Base-by-base conservation (phyloP, 331 rosid species). In the Dryas integrifolia region DNA sequence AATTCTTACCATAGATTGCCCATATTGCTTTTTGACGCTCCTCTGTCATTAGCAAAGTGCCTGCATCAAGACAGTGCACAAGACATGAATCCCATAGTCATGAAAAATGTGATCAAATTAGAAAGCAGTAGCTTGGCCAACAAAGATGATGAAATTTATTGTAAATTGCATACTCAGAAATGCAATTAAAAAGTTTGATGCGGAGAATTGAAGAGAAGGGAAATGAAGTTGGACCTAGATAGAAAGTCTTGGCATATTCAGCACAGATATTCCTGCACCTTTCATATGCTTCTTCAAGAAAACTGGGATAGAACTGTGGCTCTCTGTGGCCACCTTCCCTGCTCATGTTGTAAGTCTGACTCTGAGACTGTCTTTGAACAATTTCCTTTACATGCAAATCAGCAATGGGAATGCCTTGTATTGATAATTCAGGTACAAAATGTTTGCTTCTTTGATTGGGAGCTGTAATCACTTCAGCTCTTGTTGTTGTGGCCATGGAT, bases 211-310 rank as follows among this genome's bases (percentile, higher is more conserved):
- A 24, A 38, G 1, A 62, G 7, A 16, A 73, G 45, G 48, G 57
- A 18, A 65, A 24, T 14, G 53, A 58, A 43, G 44, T 63, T 55
- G 65, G 44, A 87, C 96, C 96, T 82, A 91, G 82, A 86, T 91
- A 89, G 86, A 93, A 93, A 74, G 92, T 83, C 82, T 93, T 87
- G 80, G 96, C 98, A 82, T 89, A 93, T 79, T 91, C 98, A 0
- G 87, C 85, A 50, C 98, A 93, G 24, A 93, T 82, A 18, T 79
- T 84, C 85, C 92, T 77, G 73, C 97, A 92, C 83, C 83, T 86
- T 72, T 90, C 88, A 67, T 88, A 88, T 7, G 93, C 86, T 72
- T 90, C 87, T 16, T 82, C 82, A 48, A 92, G 88, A 83, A 90
- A 90, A 47, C 47, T 30, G 16, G 96, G 81, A 14, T 78, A 74